Evolutionary conservation across 805 yeast genomes (phyloP).

Genomic region (Yarrowia phangngaensis): DNA sequence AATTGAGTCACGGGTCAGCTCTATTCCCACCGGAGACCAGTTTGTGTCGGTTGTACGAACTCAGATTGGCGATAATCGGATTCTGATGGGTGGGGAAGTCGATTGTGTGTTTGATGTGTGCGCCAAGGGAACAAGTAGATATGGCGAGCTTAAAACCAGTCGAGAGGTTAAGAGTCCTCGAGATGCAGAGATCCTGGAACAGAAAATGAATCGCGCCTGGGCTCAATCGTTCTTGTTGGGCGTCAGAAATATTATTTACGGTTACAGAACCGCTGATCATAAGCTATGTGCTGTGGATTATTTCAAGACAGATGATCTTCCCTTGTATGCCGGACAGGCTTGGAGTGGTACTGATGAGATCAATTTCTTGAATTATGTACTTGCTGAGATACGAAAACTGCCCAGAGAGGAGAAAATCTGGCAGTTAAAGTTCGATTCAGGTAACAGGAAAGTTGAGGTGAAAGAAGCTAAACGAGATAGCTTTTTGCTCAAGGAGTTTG

Average conservation of each 20-base stretch:
- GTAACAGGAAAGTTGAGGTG: background rate
- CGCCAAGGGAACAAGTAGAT: slow-evolving; percentile 45
- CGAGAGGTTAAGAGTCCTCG: slow-evolving; percentile 52
- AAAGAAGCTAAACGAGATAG: slow-evolving; percentile 41
- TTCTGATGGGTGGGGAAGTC: slow-evolving; percentile 82
- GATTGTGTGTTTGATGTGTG: slow-evolving; percentile 82
- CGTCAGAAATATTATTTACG: slow-evolving; percentile 73
- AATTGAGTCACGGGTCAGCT: slow-evolving; percentile 65
- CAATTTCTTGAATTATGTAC: slow-evolving; percentile 78
- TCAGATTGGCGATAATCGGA: slow-evolving; percentile 68
- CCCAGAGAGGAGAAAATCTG: slow-evolving; percentile 49
- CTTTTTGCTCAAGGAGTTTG: slow-evolving; percentile 51
- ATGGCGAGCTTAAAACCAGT: slow-evolving; percentile 79
- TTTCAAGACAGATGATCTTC: slow-evolving; percentile 72
- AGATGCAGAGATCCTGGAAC: slow-evolving; percentile 65
- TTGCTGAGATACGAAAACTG: slow-evolving; percentile 65
- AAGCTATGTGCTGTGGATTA: slow-evolving; percentile 68
- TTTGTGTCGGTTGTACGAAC: slow-evolving; percentile 77
- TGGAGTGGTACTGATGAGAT: slow-evolving; percentile 75
- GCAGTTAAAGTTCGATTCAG: slow-evolving; percentile 13
- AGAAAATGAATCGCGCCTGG: slow-evolving; percentile 79
- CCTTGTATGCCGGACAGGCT: slow-evolving; percentile 40
- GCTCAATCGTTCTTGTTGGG: slow-evolving; percentile 90
- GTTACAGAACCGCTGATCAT: slow-evolving; percentile 74
- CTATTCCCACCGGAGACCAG: slow-evolving; percentile 55